These are phyloP conservation scores for Scorias spongiosa DNA, from an alignment of 2,329 filamentous ascomycete species.

Conservation along the genomic window DNA sequence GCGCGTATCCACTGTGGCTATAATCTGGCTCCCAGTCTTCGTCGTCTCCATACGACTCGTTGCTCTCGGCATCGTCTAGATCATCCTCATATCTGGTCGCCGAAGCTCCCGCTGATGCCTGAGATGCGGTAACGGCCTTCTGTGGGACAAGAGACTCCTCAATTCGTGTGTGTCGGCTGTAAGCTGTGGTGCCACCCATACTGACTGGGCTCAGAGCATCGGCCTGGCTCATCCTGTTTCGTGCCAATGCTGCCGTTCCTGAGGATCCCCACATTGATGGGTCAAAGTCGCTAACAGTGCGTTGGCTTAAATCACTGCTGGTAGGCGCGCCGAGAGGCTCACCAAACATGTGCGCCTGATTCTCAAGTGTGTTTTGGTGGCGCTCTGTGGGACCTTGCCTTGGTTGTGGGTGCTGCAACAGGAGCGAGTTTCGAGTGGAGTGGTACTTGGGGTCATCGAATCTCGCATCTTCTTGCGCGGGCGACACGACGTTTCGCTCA, in stretches of 20 bases:
- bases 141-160: conserved; percentile 38
- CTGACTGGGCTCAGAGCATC: conserved; percentile 15
- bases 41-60: conserved; percentile 3
- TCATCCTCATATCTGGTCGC: conserved; percentile 10
- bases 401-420: conserved; percentile 67
- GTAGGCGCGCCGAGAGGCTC: conserved; percentile 17
- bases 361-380: conserved; percentile 59
- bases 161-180: not conserved
- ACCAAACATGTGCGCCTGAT: conserved; percentile 54
- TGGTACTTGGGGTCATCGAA: conserved; percentile 61
- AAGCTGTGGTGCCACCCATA: conserved; percentile 31
- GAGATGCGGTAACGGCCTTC: conserved; percentile 9
- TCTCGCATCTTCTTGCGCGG: conserved; percentile 11
- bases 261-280: conserved; percentile 34
- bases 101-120: not conserved
- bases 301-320: conserved; percentile 21
- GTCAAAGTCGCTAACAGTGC: conserved; percentile 23
- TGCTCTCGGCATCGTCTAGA: conserved; percentile 10
- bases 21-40: conserved; percentile 13
- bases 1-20: conserved; percentile 14
- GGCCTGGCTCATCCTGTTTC: conserved; percentile 14
- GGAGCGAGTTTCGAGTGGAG: conserved; percentile 65
- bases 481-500: conserved; percentile 8
- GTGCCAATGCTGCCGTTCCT: conserved; percentile 17
- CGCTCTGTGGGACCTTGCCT: conserved; percentile 57